Percentiles rank a stretch among this genome's conserved stretches.
phyloP scores from a whole-genome alignment of 495 filamentous ascomycete species.

The Tuber aestivum region DNA sequence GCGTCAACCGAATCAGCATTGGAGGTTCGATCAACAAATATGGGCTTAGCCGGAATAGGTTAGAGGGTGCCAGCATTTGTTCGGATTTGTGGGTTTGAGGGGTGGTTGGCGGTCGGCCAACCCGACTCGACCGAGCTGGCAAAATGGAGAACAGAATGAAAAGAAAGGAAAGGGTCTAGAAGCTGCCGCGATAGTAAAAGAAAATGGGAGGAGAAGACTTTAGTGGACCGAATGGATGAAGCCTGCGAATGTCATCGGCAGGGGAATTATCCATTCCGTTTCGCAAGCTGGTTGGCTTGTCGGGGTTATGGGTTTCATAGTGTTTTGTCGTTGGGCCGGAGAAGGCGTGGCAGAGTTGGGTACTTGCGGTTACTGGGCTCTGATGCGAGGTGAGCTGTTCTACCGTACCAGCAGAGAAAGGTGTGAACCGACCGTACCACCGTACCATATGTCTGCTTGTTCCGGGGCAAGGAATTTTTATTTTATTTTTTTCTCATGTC shows the following conservation, averaged over 20 bases:
- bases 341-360: constrained; percentile 20
- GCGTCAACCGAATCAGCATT: constrained; percentile 1
- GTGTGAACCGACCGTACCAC: not conserved
- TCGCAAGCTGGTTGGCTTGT: constrained; percentile 28
- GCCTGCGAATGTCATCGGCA: constrained; percentile 14
- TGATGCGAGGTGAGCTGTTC: constrained; percentile 40
- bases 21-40: not conserved
- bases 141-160: constrained; percentile 12
- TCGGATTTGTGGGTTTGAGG: constrained; percentile 11
- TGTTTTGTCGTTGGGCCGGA: constrained; percentile 30
- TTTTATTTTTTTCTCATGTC: not conserved
- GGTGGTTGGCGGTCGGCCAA: constrained; percentile 12
- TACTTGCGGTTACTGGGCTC: constrained; percentile 32
- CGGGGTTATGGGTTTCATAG: constrained; percentile 35
- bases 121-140: constrained; percentile 16
- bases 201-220: not conserved
- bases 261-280: constrained; percentile 28
- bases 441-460: constrained; percentile 8
- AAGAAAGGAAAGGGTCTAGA: constrained; percentile 7
- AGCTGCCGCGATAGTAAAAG: not conserved
- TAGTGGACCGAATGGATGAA: constrained; percentile 8
- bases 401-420: constrained; percentile 11
- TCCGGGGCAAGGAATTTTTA: not conserved
- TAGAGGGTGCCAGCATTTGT: not conserved
- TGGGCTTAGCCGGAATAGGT: not conserved